Conservation (phyloP, 2,329 filamentous ascomycete genomes). For the Calonectria naviculata region DNA sequence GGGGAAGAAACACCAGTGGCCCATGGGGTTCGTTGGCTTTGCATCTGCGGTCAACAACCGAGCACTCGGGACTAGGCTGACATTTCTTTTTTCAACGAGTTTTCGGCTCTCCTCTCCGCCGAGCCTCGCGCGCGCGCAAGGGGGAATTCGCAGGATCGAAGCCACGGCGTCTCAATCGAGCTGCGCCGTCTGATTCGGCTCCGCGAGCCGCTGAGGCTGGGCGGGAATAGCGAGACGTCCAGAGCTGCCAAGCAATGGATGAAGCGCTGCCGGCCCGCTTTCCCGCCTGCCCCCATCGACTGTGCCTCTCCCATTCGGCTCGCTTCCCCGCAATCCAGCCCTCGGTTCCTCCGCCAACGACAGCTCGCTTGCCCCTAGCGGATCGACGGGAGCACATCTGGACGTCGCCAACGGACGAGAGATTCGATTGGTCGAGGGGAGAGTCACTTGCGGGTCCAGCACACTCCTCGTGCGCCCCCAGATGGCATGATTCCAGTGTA, state of each 20-base stretch:
- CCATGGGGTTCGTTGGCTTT: background rate
- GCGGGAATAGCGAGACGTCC: background rate
- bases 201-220: background rate
- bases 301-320: background rate
- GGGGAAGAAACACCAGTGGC: background rate
- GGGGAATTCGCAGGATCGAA: too few relatives aligned
- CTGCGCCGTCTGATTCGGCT: background rate
- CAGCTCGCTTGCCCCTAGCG: background rate
- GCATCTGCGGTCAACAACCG: background rate
- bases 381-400: background rate
- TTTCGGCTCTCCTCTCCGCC: background rate
- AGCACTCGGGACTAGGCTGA: background rate
- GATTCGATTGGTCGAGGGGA: background rate
- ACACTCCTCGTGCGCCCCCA: background rate
- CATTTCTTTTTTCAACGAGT: background rate
- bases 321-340: constrained; percentile 1
- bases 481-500: background rate
- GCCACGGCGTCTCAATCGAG: too few relatives aligned
- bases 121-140: background rate
- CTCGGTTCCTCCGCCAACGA: background rate
- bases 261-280: background rate
- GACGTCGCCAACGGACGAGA: background rate
- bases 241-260: background rate
- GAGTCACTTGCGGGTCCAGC: background rate
- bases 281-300: background rate